phyloP scores from a whole-genome alignment of 768 basidiomycete species.

The Termitomyces eurrhizus region DNA sequence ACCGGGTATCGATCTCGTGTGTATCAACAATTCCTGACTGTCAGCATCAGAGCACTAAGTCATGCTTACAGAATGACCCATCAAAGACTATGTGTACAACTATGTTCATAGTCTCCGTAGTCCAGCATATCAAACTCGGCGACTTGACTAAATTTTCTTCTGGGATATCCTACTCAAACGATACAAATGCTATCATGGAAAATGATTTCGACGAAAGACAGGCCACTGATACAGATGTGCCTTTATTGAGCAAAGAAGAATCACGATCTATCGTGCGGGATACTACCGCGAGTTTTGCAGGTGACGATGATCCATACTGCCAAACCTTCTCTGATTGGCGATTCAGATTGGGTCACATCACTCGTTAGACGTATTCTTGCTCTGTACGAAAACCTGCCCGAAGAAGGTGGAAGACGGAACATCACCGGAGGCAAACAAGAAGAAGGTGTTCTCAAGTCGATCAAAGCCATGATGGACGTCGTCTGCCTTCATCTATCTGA shows the following conservation, averaged over 20 bases:
- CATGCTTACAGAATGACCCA: conserved; percentile 62
- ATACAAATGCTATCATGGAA: conserved; percentile 53
- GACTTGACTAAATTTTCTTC: conserved; percentile 65
- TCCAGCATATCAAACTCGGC: conserved; percentile 75
- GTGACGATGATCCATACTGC: conserved; percentile 31
- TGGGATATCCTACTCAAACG: conserved; percentile 51
- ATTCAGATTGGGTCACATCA: conserved; percentile 73
- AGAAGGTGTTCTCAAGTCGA: conserved; percentile 70
- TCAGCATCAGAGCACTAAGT: conserved; percentile 1
- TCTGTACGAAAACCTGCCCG: conserved; percentile 89
- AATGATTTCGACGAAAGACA: conserved; percentile 41
- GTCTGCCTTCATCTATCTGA: conserved; percentile 80
- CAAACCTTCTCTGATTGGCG: background rate
- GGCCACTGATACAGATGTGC: conserved; percentile 32
- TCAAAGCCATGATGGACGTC: conserved; percentile 78
- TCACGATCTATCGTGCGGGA: conserved; percentile 73
- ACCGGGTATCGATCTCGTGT: conserved; percentile 87
- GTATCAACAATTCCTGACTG: conserved; percentile 18
- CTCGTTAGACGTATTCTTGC: conserved; percentile 76
- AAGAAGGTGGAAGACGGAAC: conserved; percentile 87
- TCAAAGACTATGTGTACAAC: conserved; percentile 76
- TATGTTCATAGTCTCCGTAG: conserved; percentile 68
- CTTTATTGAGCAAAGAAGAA: conserved; percentile 54
- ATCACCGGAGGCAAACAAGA: conserved; percentile 84
- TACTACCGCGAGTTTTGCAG: conserved; percentile 75